Percentiles rank a stretch among this genome's conserved stretches.
phyloP scores from a whole-genome alignment of 2,329 filamentous ascomycete genomes.

The Calonectria naviculata region DNA sequence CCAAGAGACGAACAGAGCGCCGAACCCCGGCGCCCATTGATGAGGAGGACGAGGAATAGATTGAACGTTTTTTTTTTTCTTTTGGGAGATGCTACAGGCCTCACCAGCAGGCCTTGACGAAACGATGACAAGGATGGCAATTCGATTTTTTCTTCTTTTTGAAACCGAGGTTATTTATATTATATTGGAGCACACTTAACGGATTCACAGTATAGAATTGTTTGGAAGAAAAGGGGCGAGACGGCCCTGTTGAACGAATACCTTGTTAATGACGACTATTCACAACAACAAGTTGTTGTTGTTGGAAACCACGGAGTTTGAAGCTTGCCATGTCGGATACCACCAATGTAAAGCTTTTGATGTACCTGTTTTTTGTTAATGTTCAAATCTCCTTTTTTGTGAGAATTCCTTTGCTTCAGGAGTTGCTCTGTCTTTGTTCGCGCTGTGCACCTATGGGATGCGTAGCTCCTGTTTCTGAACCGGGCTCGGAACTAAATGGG shows the following conservation, averaged over 20 bases:
- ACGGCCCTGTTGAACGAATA: conserved; percentile 29
- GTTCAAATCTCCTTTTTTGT: conserved; percentile 10
- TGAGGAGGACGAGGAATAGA: conserved; percentile 75
- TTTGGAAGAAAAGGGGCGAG: conserved; percentile 28
- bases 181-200: conserved; percentile 11
- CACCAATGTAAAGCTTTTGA: conserved; percentile 33
- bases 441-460: background rate
- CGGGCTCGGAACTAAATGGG: background rate
- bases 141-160: conserved; percentile 19
- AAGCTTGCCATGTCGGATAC: conserved; percentile 40
- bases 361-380: conserved; percentile 18
- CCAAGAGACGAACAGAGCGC: conserved; percentile 75
- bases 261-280: conserved; percentile 33
- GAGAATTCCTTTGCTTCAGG: conserved; percentile 14
- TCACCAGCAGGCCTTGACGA: conserved; percentile 4
- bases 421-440: conserved; percentile 15
- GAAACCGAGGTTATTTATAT: conserved; percentile 32
- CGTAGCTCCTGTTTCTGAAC: conserved; percentile 1
- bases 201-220: conserved; percentile 29
- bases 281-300: conserved; percentile 19
- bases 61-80: background rate
- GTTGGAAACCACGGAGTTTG: conserved; percentile 24
- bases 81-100: background rate
- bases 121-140: conserved; percentile 7
- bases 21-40: conserved; percentile 79